A percentile compares a stretch with the other conserved stretches of the same genome.
Evolutionary conservation across 208 protist genomes (phyloP).

Genomic region (Acanthamoeba lugdunensis): DNA sequence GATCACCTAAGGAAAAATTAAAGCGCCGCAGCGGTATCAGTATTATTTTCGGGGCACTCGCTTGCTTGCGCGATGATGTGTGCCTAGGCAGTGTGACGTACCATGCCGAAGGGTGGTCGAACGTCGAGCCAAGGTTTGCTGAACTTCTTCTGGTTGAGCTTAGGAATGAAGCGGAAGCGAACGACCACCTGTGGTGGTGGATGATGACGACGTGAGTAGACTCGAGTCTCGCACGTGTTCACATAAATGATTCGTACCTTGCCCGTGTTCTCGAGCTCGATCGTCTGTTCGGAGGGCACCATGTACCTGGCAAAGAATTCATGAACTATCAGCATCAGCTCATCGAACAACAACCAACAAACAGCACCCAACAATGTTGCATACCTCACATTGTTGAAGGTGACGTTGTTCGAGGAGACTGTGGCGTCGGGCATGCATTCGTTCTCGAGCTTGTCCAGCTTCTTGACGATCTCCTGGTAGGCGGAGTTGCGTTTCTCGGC

Average conservation of each 20-base stretch:
- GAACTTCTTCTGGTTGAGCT: conserved; percentile 76
- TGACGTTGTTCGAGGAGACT: conserved; percentile 72
- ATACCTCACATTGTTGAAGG: conserved; percentile 75
- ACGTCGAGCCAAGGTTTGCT: conserved; percentile 85
- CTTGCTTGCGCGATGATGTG: neutral
- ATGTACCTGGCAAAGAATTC: neutral
- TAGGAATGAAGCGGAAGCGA: conserved; percentile 85
- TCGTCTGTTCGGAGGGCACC: conserved; percentile 3
- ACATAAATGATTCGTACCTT: conserved; percentile 49
- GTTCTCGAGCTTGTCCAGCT: conserved; percentile 85
- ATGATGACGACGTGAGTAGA: neutral
- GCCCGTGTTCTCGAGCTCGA: conserved; percentile 82
- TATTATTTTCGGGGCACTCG: too few species aligned
- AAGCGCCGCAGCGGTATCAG: too few species aligned
- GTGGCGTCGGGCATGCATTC: conserved; percentile 83
- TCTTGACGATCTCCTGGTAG: conserved; percentile 82
- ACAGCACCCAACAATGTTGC: neutral
- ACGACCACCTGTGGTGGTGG: conserved; percentile 57
- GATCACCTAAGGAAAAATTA: neutral
- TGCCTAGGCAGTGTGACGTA: neutral
- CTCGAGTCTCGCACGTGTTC: neutral
- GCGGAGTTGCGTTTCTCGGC: conserved; percentile 66
- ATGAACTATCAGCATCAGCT: neutral
- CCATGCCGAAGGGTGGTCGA: conserved; percentile 73
- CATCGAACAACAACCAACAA: neutral